Evolutionary conservation across 2,329 filamentous ascomycete genomes (phyloP).

Genomic region (Trichoderma atroviride): DNA sequence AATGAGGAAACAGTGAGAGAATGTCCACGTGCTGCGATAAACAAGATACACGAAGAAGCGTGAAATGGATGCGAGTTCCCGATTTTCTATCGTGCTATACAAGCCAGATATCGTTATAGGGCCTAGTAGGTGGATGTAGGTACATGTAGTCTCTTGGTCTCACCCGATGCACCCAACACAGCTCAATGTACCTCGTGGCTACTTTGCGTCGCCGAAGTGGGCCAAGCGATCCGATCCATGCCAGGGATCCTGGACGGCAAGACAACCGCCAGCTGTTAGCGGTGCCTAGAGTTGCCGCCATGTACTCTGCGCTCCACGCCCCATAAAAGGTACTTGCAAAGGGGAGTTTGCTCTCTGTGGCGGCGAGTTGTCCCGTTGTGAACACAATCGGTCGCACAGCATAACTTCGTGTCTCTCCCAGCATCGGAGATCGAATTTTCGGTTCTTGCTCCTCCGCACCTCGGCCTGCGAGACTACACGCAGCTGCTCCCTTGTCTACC

Average conservation of each 20-base stretch:
- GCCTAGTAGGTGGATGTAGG: too few relatives aligned
- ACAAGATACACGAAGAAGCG: too few relatives aligned
- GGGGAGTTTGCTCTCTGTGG: not conserved
- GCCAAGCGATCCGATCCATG: constrained; percentile 21
- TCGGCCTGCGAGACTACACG: not conserved
- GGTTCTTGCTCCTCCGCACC: not conserved
- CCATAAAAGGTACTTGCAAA: not conserved
- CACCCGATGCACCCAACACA: not conserved
- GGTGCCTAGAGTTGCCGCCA: not conserved
- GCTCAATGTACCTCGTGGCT: not conserved
- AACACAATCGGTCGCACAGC: not conserved
- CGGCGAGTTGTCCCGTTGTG: not conserved
- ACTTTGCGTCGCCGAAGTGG: not conserved
- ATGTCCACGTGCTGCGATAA: too few relatives aligned
- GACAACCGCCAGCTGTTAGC: not conserved
- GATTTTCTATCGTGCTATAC: too few relatives aligned
- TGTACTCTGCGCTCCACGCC: not conserved
- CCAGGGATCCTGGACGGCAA: not conserved
- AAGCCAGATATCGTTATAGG: too few relatives aligned
- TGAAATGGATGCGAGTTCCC: too few relatives aligned
- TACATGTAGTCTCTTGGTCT: not conserved
- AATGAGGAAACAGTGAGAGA: too few relatives aligned
- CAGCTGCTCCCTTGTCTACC: not conserved
- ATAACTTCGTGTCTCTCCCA: not conserved
- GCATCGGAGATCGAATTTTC: not conserved